phyloP scores from a whole-genome alignment of 495 filamentous ascomycete species.

The Talaromyces nanjingensis region DNA sequence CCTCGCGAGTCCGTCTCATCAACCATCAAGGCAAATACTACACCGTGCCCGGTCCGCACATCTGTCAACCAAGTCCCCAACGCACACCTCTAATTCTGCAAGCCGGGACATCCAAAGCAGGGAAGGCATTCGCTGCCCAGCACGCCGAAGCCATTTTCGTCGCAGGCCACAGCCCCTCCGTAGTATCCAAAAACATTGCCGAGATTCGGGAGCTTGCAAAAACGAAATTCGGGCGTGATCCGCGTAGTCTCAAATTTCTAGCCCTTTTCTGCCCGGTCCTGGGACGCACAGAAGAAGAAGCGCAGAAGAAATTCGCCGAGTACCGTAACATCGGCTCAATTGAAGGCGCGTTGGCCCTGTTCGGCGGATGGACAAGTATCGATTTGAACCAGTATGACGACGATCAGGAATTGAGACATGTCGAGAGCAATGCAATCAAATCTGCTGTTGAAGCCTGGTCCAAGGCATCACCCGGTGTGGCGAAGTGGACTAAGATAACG shows the following conservation, averaged over 20 bases:
- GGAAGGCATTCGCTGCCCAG: conserved; percentile 57
- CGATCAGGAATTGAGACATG: conserved; percentile 49
- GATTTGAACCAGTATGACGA: conserved; percentile 45
- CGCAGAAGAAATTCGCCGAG: conserved; percentile 42
- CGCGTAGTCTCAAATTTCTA: conserved; percentile 45
- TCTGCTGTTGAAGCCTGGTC: conserved; percentile 44
- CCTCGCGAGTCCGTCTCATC: conserved; percentile 52
- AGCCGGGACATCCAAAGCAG: conserved; percentile 57
- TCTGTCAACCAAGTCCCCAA: conserved; percentile 58
- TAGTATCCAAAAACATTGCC: conserved; percentile 41
- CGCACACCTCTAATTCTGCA: conserved; percentile 60
- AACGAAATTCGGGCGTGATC: conserved; percentile 38
- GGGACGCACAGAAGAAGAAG: conserved; percentile 48
- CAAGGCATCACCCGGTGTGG: conserved; percentile 33
- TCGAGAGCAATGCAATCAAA: conserved; percentile 57
- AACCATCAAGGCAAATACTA: conserved; percentile 63
- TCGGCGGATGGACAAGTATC: conserved; percentile 54
- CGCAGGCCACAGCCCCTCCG: conserved; percentile 38
- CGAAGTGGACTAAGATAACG: conserved; percentile 58
- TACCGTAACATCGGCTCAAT: conserved; percentile 40
- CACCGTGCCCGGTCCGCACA: conserved; percentile 56
- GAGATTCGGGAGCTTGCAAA: conserved; percentile 42
- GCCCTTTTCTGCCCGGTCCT: conserved; percentile 44
- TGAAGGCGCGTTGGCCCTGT: conserved; percentile 50
- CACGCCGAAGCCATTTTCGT: conserved; percentile 51